Evolutionary conservation across 345 rosid species (phyloP), one percentile per base, ranked within the genome.

Genomic region (Clarkia xantiana): DNA sequence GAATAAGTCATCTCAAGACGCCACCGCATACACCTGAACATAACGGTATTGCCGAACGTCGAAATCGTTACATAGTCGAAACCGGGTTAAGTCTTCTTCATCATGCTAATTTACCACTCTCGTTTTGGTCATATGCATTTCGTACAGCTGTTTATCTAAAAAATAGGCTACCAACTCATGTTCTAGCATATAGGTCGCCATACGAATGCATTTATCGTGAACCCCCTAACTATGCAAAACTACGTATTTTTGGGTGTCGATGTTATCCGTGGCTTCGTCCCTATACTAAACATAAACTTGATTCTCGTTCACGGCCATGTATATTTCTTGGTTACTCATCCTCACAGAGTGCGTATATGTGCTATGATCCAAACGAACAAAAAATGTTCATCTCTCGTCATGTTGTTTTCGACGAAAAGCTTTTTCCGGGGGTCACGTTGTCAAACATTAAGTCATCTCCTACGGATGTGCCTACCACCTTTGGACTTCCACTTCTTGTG

Each of bases 71-170:
- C 39, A 49, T 34, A 0, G 40, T 20, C 14, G 53, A 49, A 11
- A 34, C 40, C 12, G 15, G 36, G 11, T 39, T 23, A 6, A 23
- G 29, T 12, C 14, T 52, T 10, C 44, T 51, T 1, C 49, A 23
- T 20, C 29, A 52, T 10, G 17, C 57, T 4, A 2, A 13, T 18
- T 41, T 59, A 10, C 38, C 40, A 12, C 50, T 15, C 2, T 1
- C 18, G n/a, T 18, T 22, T 52, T 59, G 57, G 57, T 3, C 49
- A 9, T 17, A 18, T 13, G 51, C 57, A 14, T 45, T 59, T 10
- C 16, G 3, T 19, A 14, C 22, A 5, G n/a, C 57, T 10, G 22
- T 18, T 10, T 59, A 50, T 51, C 40, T 58, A 13, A 42, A 48
- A 9, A 59, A 43, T 20, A 0, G 23, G 9, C 29, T 44, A 5